Conservation (phyloP, 2,329 filamentous ascomycete species). For the Phaeosphaeriaceae sp. region DNA sequence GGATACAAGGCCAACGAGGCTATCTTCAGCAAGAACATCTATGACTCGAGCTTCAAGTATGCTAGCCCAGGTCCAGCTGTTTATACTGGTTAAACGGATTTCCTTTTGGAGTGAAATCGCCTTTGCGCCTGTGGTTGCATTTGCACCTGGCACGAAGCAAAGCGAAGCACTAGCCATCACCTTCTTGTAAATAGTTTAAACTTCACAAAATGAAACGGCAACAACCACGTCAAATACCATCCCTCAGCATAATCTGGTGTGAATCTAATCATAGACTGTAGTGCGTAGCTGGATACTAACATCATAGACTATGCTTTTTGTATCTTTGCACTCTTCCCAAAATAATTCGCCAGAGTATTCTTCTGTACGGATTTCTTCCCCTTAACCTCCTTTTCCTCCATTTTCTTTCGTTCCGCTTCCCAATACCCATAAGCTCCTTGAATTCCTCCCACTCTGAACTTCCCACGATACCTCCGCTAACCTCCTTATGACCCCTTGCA, state of each 20-base stretch:
- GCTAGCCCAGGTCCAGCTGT: conserved; percentile 43
- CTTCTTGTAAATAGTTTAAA: conserved; percentile 10
- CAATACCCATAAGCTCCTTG: conserved; percentile 64
- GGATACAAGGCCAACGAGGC: conserved; percentile 43
- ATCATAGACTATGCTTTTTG: neutral
- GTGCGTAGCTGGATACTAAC: too few species aligned
- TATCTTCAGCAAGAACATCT: conserved; percentile 44
- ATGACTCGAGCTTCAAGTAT: conserved; percentile 43
- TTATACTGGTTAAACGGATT: conserved; percentile 33
- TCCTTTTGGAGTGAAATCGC: neutral
- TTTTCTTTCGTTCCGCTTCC: conserved; percentile 58
- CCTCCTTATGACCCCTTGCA: conserved; percentile 70
- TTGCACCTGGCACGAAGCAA: conserved; percentile 6
- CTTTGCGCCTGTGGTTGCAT: conserved; percentile 3
- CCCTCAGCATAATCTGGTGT: neutral
- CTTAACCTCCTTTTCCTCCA: conserved; percentile 40
- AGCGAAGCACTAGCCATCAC: neutral
- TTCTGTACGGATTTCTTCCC: conserved; percentile 37
- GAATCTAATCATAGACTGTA: too few species aligned
- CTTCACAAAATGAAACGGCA: neutral
- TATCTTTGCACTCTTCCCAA: conserved; percentile 18
- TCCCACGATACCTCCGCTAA: conserved; percentile 69
- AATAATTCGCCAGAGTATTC: conserved; percentile 45
- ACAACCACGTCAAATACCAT: neutral
- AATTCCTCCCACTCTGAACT: conserved; percentile 69